Percentiles rank a stretch among this genome's conserved stretches.
Conservation (phyloP, 148 eudicot species). For the Cornus florida region DNA sequence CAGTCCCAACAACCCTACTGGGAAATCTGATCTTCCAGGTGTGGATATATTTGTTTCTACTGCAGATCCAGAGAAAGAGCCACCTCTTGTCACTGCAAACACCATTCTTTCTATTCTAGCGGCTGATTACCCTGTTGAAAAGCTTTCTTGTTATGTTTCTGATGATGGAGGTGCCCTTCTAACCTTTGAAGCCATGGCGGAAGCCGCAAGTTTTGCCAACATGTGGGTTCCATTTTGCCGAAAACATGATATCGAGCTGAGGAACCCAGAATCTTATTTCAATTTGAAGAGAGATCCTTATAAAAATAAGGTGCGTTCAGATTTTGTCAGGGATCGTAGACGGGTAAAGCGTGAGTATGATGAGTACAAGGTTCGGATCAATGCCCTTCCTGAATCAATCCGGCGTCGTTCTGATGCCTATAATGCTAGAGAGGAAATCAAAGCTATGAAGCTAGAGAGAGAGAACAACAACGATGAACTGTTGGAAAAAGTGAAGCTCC, state of each 20-base stretch:
- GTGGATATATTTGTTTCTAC: slow-evolving; percentile 86
- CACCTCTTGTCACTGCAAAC: slow-evolving; percentile 90
- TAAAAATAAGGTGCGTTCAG: slow-evolving; percentile 73
- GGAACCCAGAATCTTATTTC: slow-evolving; percentile 88
- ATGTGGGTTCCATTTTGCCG: slow-evolving; percentile 94
- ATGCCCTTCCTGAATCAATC: slow-evolving; percentile 88
- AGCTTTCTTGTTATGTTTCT: slow-evolving; percentile 90
- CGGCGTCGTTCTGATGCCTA: slow-evolving; percentile 89
- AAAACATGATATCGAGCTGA: slow-evolving; percentile 79
- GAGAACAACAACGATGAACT: slow-evolving; percentile 60
- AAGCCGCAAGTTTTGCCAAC: slow-evolving; percentile 93
- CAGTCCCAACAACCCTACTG: slow-evolving; percentile 61
- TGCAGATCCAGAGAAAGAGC: slow-evolving; percentile 95
- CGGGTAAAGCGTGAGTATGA: slow-evolving; percentile 93
- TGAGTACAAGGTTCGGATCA: slow-evolving; percentile 89
- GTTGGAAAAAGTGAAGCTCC: slow-evolving; percentile 60
- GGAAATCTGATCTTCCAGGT: slow-evolving; percentile 92
- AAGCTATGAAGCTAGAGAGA: slow-evolving; percentile 78
- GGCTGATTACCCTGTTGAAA: slow-evolving; percentile 82
- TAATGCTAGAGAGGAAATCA: slow-evolving; percentile 85
- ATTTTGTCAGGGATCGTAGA: slow-evolving; percentile 93
- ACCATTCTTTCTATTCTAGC: slow-evolving; percentile 91
- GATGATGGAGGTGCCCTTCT: slow-evolving; percentile 93
- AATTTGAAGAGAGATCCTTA: slow-evolving; percentile 75
- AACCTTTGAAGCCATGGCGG: slow-evolving; percentile 94